A percentile compares a stretch with the other conserved stretches of the same genome.
Conservation (phyloP, 2,329 filamentous ascomycete genomes). For the Diaporthe sp. region DNA sequence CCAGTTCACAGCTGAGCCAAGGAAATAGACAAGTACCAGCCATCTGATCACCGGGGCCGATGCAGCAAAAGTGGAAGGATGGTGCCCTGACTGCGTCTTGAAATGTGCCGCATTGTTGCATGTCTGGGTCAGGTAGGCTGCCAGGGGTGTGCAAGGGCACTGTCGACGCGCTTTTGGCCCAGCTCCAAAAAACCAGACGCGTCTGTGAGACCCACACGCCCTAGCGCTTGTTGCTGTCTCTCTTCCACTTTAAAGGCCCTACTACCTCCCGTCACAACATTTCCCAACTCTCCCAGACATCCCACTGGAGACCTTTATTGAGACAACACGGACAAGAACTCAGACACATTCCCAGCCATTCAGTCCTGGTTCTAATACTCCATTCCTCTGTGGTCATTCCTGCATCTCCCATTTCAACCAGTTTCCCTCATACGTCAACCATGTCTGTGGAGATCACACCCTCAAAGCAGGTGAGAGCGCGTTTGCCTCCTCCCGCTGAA, state of each 20-base stretch:
- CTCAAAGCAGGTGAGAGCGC: conserved; percentile 45
- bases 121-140: background rate
- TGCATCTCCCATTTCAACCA: conserved; percentile 49
- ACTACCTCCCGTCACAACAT: conserved; percentile 12
- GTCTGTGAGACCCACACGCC: conserved; percentile 26
- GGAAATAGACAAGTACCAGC: background rate
- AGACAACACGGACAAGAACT: conserved; percentile 8
- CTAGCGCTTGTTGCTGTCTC: conserved; percentile 20
- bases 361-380: conserved; percentile 15
- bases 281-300: conserved; percentile 12
- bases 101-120: conserved; percentile 21
- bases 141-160: conserved; percentile 13
- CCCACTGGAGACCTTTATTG: background rate
- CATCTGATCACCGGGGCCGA: conserved; percentile 22
- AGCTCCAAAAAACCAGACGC: conserved; percentile 27
- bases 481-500: background rate
- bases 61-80: conserved; percentile 23
- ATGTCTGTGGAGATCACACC: conserved; percentile 76
- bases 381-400: conserved; percentile 5
- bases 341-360: background rate
- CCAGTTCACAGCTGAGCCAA: conserved; percentile 9
- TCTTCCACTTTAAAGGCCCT: conserved; percentile 27
- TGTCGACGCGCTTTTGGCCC: conserved; percentile 27
- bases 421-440: conserved; percentile 45
- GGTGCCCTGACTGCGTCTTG: conserved; percentile 24